These are phyloP conservation scores for Polyporus tsugae DNA, from an alignment of 1,284 basidiomycete species.

Conservation along the genomic window DNA sequence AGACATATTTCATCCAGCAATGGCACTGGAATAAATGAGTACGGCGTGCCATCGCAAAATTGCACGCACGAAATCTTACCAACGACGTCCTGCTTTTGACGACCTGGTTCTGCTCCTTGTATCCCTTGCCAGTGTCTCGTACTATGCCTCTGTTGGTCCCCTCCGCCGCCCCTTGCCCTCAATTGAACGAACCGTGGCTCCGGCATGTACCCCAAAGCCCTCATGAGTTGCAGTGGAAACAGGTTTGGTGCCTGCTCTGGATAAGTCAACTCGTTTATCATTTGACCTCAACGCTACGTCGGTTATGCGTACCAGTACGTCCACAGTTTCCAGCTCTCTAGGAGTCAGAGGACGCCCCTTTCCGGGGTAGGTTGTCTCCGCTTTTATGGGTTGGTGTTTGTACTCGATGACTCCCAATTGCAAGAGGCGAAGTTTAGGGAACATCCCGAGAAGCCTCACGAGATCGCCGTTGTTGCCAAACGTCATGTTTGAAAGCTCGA, in stretches of 20 bases:
- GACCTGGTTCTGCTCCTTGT: too few species aligned
- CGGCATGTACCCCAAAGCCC: neutral
- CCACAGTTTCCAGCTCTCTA: neutral
- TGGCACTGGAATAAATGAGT: neutral
- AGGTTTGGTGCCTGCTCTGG: neutral
- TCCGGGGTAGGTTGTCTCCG: neutral
- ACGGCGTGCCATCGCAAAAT: neutral
- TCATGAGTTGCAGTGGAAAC: neutral
- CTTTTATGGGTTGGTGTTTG: neutral
- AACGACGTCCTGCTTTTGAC: neutral
- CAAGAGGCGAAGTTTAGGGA: neutral
- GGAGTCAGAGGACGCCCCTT: neutral
- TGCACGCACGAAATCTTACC: neutral
- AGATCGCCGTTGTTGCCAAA: neutral
- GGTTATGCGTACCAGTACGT: neutral
- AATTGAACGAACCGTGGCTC: neutral
- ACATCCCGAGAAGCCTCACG: neutral
- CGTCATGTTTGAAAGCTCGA: neutral
- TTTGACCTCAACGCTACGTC: neutral
- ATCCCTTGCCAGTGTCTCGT: too few species aligned
- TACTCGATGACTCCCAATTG: neutral
- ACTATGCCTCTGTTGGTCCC: neutral
- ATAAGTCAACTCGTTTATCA: too few species aligned
- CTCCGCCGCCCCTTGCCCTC: too few species aligned
- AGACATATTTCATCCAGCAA: neutral